These are phyloP conservation scores for Luffa acutangula DNA, from an alignment of 306 rosid genomes.

Conservation along the genomic window DNA sequence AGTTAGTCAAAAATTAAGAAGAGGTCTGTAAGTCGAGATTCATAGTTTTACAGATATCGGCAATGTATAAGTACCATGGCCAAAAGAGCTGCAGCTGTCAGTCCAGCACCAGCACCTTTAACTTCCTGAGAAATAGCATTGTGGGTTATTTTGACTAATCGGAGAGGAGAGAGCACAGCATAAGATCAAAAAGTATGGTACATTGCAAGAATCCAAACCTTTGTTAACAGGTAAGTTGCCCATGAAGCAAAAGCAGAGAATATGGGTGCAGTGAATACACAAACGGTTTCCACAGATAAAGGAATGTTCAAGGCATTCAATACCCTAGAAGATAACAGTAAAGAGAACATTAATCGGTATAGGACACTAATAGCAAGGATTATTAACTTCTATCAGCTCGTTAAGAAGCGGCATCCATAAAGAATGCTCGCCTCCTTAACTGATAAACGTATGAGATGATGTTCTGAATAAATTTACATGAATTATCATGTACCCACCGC, in stretches of 20 bases:
- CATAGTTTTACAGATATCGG: slow-evolving; percentile 16
- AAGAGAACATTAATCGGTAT: slow-evolving; percentile 1
- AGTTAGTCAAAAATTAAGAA: not conserved
- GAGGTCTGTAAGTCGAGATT: not conserved
- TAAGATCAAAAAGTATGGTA: not conserved
- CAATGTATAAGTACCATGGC: slow-evolving; percentile 64
- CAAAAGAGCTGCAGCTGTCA: slow-evolving; percentile 85
- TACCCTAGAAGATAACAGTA: slow-evolving; percentile 42
- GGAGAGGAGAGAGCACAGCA: not conserved
- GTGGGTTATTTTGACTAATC: slow-evolving; percentile 14
- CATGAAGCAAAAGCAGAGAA: slow-evolving; percentile 97
- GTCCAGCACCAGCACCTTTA: slow-evolving; percentile 92
- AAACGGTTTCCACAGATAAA: slow-evolving; percentile 90
- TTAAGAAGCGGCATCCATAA: not conserved
- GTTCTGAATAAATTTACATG: not conserved
- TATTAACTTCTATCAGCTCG: not conserved
- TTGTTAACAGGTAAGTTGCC: slow-evolving; percentile 83
- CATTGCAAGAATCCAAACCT: slow-evolving; percentile 37
- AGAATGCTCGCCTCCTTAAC: not conserved
- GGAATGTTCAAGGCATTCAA: slow-evolving; percentile 86
- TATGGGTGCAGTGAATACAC: slow-evolving; percentile 96
- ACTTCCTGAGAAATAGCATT: slow-evolving; percentile 56
- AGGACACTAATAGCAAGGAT: slow-evolving; percentile 3
- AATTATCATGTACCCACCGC: slow-evolving; percentile 46
- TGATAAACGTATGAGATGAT: not conserved